phyloP scores from a whole-genome alignment of 805 yeast genomes.

The Kazachstania viticola region DNA sequence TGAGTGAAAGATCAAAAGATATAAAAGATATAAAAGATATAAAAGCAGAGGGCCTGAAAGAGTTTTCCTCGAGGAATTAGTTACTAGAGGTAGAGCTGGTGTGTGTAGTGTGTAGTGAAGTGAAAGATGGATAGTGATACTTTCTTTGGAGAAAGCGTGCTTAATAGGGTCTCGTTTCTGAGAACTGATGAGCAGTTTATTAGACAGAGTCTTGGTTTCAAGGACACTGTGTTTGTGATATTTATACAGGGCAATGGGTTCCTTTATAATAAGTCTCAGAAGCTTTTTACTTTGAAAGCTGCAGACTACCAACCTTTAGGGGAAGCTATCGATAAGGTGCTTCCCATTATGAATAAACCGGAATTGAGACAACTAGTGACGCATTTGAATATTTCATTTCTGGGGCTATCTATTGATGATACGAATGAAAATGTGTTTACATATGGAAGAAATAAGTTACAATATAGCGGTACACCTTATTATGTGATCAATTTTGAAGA shows the following conservation, averaged over 20 bases:
- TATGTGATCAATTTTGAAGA: slow-evolving; percentile 46
- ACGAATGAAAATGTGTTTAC: background rate
- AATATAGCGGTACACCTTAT: slow-evolving; percentile 49
- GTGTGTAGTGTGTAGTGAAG: too few relatives aligned
- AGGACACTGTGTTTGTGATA: slow-evolving; percentile 32
- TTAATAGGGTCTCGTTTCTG: slow-evolving; percentile 47
- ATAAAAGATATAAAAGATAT: too few relatives aligned
- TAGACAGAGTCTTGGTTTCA: slow-evolving; percentile 31
- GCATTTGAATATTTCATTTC: slow-evolving; percentile 14
- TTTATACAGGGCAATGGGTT: slow-evolving; percentile 25
- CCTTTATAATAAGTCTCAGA: slow-evolving; percentile 4
- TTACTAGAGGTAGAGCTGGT: too few relatives aligned
- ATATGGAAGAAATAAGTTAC: slow-evolving; percentile 28
- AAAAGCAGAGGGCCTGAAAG: too few relatives aligned
- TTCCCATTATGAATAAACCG: slow-evolving; percentile 4
- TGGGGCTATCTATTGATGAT: slow-evolving; percentile 18
- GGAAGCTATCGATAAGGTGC: slow-evolving; percentile 1
- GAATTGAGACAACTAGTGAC: slow-evolving; percentile 9
- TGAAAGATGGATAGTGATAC: too few relatives aligned
- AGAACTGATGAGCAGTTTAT: slow-evolving; percentile 41
- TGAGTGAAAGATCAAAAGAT: too few relatives aligned
- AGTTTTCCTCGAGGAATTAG: too few relatives aligned
- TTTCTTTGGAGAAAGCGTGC: slow-evolving; percentile 36
- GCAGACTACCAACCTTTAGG: background rate
- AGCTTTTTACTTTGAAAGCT: background rate